Percentiles rank a stretch among this genome's conserved stretches.
These are phyloP conservation scores for Pythium phragmiticola DNA, from an alignment of 352 stramenopile species.

Conservation along the genomic window DNA sequence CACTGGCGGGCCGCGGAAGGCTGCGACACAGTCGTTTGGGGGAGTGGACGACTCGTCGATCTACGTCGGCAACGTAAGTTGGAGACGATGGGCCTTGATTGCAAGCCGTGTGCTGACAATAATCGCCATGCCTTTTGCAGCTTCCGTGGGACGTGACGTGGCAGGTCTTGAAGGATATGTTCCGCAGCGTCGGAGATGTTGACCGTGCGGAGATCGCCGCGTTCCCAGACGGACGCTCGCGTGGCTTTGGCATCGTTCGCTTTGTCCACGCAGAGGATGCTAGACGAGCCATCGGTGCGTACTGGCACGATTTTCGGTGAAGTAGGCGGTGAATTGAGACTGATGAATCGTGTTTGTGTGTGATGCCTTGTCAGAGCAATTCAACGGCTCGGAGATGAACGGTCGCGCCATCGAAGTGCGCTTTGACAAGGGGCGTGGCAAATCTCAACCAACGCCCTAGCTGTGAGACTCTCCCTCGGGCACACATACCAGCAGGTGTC, in stretches of 20 bases:
- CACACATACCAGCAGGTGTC: no score
- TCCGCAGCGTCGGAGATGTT: conserved; percentile 60
- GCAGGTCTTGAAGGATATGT: conserved; percentile 70
- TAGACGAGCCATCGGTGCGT: conserved; percentile 49
- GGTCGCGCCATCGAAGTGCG: conserved; percentile 68
- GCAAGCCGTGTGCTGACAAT: neutral
- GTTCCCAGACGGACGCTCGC: conserved; percentile 57
- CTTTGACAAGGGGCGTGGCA: conserved; percentile 41
- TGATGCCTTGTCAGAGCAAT: conserved; percentile 36
- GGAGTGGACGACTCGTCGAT: conserved; percentile 40
- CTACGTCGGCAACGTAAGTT: conserved; percentile 76
- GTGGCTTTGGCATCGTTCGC: conserved; percentile 71
- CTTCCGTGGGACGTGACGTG: conserved; percentile 66
- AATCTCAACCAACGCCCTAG: neutral
- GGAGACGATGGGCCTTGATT: neutral
- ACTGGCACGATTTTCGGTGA: no score
- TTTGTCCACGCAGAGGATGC: conserved; percentile 53
- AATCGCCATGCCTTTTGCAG: conserved; percentile 26
- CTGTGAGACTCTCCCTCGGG: neutral
- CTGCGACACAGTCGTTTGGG: neutral
- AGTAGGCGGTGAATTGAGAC: neutral
- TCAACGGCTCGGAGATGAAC: conserved; percentile 68
- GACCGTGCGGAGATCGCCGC: conserved; percentile 64
- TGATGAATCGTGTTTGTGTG: neutral
- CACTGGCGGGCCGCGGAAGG: neutral